Base-by-base conservation (phyloP, 306 rosid genomes). In the Dicorynia guianensis region DNA sequence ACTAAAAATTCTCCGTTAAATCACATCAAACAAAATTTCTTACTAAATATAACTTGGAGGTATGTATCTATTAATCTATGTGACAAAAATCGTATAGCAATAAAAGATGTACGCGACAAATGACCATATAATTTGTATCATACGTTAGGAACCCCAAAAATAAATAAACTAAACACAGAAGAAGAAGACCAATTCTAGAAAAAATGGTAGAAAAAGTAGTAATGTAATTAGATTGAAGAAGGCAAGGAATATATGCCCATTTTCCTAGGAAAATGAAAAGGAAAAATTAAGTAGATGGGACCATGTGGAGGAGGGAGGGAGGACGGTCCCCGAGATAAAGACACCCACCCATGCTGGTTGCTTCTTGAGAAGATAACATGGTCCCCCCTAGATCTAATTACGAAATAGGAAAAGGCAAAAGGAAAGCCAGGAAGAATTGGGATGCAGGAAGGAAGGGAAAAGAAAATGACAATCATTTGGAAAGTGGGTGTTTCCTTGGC, bases 401-500 rank as follows among this genome's bases (percentile, higher is more conserved):
- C 63, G 20, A 33, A 68, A 43, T 19, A 25, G 35, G 12, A 43
- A 38, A 18, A 7, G 4, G 33, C 11, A 55, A 4, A n/a, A 8
- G 4, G 5, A 4, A 36, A 30, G n/a, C 12, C 18, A 9, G 1
- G 13, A 7, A 30, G 33, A 18, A 4, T 5, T 10, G 13, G 69
- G 46, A 18, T 0, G 8, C 7, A 3, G 10, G 5, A 10, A 10
- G 33, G 34, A 15, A 25, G 50, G 46, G 30, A 5, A 13, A 42
- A 4, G 4, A 8, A 10, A n/a, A 12, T 1, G 5, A 34, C 3
- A 40, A 40, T 25, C 2, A 1, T 25, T 25, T 14, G 56, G 12
- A 34, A 67, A 52, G 52, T 49, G 33, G 75, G 58, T 87, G 90
- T 80, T 90, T 80, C 89, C 85, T 74, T 71, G 84, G 72, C 82